Evolutionary conservation across 768 basidiomycete genomes (phyloP).

Genomic region (Tulasnella sp.): DNA sequence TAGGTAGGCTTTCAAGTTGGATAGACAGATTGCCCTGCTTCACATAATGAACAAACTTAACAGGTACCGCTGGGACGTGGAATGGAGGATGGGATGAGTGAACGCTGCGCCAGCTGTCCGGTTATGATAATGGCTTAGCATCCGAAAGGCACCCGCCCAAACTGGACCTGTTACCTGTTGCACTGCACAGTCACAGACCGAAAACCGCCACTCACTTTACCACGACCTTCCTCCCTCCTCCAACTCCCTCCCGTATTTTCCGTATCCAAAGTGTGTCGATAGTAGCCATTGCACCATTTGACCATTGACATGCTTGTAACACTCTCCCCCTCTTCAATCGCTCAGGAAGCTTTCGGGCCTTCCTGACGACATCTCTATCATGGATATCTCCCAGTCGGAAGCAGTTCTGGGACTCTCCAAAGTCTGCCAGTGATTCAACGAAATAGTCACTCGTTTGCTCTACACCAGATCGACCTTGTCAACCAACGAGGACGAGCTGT

Average conservation of each 20-base stretch:
- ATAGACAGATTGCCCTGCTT: no score
- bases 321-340: background rate
- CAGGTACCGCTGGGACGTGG: no score
- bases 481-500: background rate
- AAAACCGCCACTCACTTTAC: background rate
- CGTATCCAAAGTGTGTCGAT: background rate
- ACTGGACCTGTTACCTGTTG: no score
- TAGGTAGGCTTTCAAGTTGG: no score
- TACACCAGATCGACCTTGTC: background rate
- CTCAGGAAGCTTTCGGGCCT: background rate
- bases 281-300: background rate
- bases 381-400: background rate
- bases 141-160: no score
- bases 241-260: background rate
- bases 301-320: background rate
- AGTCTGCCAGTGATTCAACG: background rate
- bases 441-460: background rate
- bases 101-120: no score
- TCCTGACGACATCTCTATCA: background rate
- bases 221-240: background rate
- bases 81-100: no score
- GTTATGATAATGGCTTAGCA: no score
- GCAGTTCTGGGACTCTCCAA: background rate
- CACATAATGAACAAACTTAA: no score
- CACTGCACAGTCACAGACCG: no score